Evolutionary conservation across 805 yeast species (phyloP).

Genomic region (Candida hungchunana): DNA sequence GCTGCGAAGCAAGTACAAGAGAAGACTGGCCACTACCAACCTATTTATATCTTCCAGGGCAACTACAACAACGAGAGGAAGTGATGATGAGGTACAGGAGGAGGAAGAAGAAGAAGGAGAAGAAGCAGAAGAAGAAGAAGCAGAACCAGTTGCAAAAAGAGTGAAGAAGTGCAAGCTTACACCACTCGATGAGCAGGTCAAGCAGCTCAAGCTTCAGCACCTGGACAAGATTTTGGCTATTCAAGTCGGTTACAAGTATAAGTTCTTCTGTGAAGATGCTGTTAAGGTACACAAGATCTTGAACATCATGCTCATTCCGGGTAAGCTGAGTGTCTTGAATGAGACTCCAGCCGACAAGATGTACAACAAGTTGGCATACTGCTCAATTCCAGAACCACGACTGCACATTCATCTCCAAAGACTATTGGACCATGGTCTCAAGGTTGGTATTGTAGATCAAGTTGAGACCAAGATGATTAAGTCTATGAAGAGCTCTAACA

Average conservation of each 20-base stretch:
- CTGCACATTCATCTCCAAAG: conserved; percentile 74
- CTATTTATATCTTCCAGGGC: background rate
- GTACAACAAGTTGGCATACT: conserved; percentile 67
- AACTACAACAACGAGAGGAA: background rate
- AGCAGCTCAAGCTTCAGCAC: conserved; percentile 57
- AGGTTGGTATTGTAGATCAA: conserved; percentile 86
- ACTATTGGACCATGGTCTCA: conserved; percentile 64
- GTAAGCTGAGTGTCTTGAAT: conserved; percentile 51
- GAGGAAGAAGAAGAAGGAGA: conserved; percentile 7
- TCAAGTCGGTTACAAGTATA: conserved; percentile 90
- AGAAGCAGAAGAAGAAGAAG: conserved; percentile 8
- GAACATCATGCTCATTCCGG: conserved; percentile 70
- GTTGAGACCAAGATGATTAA: conserved; percentile 76
- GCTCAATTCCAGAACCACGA: conserved; percentile 78
- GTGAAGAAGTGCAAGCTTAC: conserved; percentile 40
- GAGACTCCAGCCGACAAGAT: conserved; percentile 45
- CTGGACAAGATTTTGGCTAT: conserved; percentile 70
- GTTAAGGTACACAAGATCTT: conserved; percentile 57
- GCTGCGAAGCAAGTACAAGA: conserved; percentile 8
- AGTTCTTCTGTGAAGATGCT: conserved; percentile 85
- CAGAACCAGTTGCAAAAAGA: conserved; percentile 6
- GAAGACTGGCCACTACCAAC: conserved; percentile 2
- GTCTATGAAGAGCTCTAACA: conserved; percentile 43
- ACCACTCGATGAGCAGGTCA: conserved; percentile 77
- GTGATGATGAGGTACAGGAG: background rate